Evolutionary conservation across 2,329 filamentous ascomycete genomes (phyloP).

Genomic region (Paecilomyces sp.): DNA sequence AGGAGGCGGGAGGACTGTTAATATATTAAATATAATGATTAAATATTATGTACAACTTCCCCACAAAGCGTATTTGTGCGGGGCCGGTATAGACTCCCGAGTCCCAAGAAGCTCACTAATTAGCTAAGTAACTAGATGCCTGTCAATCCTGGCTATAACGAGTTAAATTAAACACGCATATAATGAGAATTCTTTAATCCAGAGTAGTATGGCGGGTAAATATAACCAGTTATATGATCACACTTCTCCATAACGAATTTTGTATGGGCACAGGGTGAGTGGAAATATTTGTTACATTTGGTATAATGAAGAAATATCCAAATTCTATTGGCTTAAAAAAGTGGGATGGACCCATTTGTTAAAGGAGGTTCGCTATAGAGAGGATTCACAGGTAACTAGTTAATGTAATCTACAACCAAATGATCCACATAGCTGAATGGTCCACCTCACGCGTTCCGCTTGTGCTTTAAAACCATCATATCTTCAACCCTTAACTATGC

Average conservation of each 20-base stretch:
- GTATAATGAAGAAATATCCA: slow-evolving; percentile 8
- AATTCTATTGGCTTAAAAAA: slow-evolving; percentile 4
- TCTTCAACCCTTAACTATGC: slow-evolving; percentile 5
- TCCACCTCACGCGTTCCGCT: no score
- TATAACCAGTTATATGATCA: neutral
- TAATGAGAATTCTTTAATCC: neutral
- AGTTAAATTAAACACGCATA: neutral
- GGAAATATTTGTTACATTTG: neutral
- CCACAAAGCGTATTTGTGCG: no score
- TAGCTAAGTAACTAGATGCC: no score
- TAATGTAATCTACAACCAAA: neutral
- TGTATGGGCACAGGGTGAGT: slow-evolving; percentile 10
- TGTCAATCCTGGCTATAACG: neutral
- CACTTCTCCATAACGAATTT: neutral
- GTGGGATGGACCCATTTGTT: no score
- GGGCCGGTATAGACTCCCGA: no score
- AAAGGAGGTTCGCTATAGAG: no score
- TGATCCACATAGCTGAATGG: no score
- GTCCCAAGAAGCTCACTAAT: no score
- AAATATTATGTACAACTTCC: no score
- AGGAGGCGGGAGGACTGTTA: no score
- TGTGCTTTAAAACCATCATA: slow-evolving; percentile 1
- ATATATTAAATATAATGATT: no score
- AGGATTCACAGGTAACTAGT: no score
- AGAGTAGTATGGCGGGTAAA: neutral